A percentile compares a stretch with the other conserved stretches of the same genome.
Conservation (phyloP, 805 yeast species). For the Cyberlindnera misumaiensis region DNA sequence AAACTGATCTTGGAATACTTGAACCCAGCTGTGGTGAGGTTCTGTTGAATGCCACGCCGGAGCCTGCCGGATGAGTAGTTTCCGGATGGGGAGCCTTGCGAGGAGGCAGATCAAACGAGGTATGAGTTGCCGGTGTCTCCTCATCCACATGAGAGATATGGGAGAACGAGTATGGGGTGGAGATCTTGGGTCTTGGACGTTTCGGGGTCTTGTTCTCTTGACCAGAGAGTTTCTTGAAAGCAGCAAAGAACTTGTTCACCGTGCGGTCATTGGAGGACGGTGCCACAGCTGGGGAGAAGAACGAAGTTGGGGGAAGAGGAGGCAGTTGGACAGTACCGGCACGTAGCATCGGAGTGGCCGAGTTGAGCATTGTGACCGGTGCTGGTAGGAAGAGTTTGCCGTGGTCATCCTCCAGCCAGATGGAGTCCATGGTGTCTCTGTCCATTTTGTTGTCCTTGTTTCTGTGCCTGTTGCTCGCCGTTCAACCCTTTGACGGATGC, state of each 20-base stretch:
- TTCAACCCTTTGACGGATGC: too few species aligned
- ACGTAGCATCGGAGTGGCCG: slow-evolving; percentile 26
- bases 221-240: slow-evolving; percentile 26
- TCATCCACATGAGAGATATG: slow-evolving; percentile 34
- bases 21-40: slow-evolving; percentile 9
- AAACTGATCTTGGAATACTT: slow-evolving; percentile 13
- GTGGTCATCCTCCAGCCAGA: slow-evolving; percentile 36
- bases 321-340: slow-evolving; percentile 31
- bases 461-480: too few species aligned
- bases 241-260: slow-evolving; percentile 23
- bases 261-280: slow-evolving; percentile 4
- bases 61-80: slow-evolving; percentile 3
- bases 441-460: neutral
- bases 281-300: slow-evolving; percentile 9
- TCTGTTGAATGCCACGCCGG: slow-evolving; percentile 15
- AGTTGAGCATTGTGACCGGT: slow-evolving; percentile 28
- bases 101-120: neutral
- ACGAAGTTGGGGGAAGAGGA: slow-evolving; percentile 27
- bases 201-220: slow-evolving; percentile 3
- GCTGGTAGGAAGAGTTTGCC: slow-evolving; percentile 26
- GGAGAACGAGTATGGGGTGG: slow-evolving; percentile 33
- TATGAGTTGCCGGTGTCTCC: neutral
- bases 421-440: slow-evolving; percentile 29
- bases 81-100: neutral
- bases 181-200: slow-evolving; percentile 21